Evolutionary conservation across 1,139 yeast species (phyloP), one percentile per base, ranked within the genome.

Genomic region (Geotrichum candidum): DNA sequence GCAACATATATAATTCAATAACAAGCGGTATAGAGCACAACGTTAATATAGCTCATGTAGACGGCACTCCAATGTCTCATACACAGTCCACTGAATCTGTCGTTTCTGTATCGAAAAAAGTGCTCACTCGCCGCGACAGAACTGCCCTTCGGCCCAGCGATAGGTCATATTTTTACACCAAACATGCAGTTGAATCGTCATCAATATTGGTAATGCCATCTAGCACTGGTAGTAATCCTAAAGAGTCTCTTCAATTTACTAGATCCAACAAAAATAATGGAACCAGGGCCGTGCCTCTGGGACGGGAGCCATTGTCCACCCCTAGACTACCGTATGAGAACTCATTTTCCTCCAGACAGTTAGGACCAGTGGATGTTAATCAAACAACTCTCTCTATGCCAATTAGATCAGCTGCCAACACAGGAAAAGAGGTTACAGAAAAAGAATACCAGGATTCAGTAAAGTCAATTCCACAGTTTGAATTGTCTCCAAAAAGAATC

Each of bases 101-200:
- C 35, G 23, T 15, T 7, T 50, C 52, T 11, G 25, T 1, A 18
- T n/a, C 31, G 13, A 35, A 46, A 27, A 55, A 48, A 48, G 56
- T 91, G 1, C 78, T 88, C 64, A 87, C 87, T 53, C 79, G 87
- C 65, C 90, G 88, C 5, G 94, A 88, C 70, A 77, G 95, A 65
- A 82, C 84, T 54, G 76, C 87, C 60, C 74, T 86, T 63, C 77
- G 79, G 65, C 84, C 82, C 15, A 78, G 79, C 61, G 85, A 86
- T 68, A 90, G 92, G 1, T 81, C 84, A 60, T 86, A 78, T 73
- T 89, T 86, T 72, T 88, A 88, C 72, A 80, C 87, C 22, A 88
- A 85, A 68, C 73, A 68, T 53, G 84, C 85, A 46, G 83, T 89
- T 3, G 82, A 84, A 61, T 86, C 58, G 3, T 79, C 77, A 60